Evolutionary conservation across 164 flowering plant species (phyloP), one percentile per base, ranked within the genome.

Genomic region (Protea cynaroides): DNA sequence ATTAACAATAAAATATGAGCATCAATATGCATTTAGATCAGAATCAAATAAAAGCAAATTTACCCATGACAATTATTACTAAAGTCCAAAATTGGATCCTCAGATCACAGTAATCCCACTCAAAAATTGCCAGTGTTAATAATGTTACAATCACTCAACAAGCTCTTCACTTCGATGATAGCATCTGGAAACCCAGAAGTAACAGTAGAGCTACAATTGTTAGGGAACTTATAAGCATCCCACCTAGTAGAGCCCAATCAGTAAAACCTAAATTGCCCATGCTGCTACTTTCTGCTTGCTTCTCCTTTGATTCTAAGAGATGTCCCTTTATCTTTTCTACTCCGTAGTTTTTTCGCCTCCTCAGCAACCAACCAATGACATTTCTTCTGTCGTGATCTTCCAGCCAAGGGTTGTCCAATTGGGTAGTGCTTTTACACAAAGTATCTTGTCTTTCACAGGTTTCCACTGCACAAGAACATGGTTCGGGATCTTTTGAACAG

Each of bases 171-270:
- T 47, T 22, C 12, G 49, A 47, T 14, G 24, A 55, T 1, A 46
- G 59, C 22, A 34, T 34, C 59, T 68, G 58, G 58, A 64, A 59
- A 59, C 56, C 61, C 18, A 46, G 37, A 40, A 43, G 40, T 44
- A 60, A 47, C 18, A 83, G 54, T 63, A 82, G 21, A 54, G 75
- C 78, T 24, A 84, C 18, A 66, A 89, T 80, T 7, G 80, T 81
- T 17, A 81, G 38, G 51, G 79, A 70, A 76, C 96, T 83, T 53
- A 76, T 49, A 63, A 85, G 25, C 38, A 84, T 78, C 64, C 89
- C 97, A 64, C 75, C 79, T 1, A 92, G 62, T 40, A 89, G 81
- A 58, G 71, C 80, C 78, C 70, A 67, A 77, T 92, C 92, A 52
- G 85, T 55, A 57, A 59, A 9, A 62, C 65, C 69, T 74, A 85